These are phyloP conservation scores for Coniochaeta hoffmannii DNA, from an alignment of 2,329 filamentous ascomycete species.

Conservation along the genomic window DNA sequence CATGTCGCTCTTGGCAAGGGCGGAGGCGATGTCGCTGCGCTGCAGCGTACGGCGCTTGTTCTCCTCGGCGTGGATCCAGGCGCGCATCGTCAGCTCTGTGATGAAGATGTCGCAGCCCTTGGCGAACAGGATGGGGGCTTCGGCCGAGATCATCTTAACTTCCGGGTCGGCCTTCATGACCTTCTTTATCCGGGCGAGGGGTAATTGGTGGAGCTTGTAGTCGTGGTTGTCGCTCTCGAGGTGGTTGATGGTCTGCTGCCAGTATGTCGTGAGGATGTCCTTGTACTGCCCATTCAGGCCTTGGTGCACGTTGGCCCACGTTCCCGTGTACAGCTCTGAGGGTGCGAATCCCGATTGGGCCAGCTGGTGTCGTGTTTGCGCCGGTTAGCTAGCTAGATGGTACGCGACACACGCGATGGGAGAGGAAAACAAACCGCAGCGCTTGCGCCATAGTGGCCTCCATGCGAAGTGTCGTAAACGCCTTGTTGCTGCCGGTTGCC, in stretches of 20 bases:
- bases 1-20: constrained; percentile 96
- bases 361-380: constrained; percentile 47
- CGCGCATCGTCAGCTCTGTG: constrained; percentile 96
- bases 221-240: constrained; percentile 93
- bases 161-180: constrained; percentile 99
- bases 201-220: constrained; percentile 96
- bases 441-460: constrained; percentile 72
- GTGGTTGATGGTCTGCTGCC: constrained; percentile 96
- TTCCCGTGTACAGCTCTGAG: constrained; percentile 87
- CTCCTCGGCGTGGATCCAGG: constrained; percentile 98
- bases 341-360: constrained; percentile 82
- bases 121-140: constrained; percentile 94
- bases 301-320: constrained; percentile 97
- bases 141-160: constrained; percentile 99
- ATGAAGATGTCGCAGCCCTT: constrained; percentile 99
- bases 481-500: constrained; percentile 53
- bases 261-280: constrained; percentile 97
- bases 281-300: constrained; percentile 87
- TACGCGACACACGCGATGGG: neutral
- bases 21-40: constrained; percentile 91
- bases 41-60: constrained; percentile 96
- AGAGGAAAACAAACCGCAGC: constrained; percentile 54
- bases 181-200: constrained; percentile 97
- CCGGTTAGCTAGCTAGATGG: constrained; percentile 9
- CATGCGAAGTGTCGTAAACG: constrained; percentile 66